A percentile compares a stretch with the other conserved stretches of the same genome.
Evolutionary conservation across 2,329 filamentous ascomycete species (phyloP).

Genomic region (Colletotrichum nymphaeae): DNA sequence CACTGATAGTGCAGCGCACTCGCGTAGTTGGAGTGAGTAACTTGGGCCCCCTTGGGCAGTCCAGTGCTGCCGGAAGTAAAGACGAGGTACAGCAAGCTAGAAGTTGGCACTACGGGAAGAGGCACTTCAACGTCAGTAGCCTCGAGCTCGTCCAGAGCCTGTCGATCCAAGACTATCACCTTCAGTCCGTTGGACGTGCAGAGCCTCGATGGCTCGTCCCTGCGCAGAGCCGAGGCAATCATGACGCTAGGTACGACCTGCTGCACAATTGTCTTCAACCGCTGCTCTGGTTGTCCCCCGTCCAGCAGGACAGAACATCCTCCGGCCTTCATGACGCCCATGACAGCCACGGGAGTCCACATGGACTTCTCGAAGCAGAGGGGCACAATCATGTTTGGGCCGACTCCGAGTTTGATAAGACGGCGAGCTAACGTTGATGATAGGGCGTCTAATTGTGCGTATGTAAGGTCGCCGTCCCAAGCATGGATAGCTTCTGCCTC

Average conservation of each 20-base stretch:
- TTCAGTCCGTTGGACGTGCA: neutral
- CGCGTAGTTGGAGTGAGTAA: constrained; percentile 44
- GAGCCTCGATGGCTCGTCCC: neutral
- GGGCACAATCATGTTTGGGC: constrained; percentile 42
- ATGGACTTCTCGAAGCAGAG: constrained; percentile 47
- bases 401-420: constrained; percentile 40
- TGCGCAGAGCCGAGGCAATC: neutral
- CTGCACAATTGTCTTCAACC: neutral
- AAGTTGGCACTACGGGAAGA: neutral
- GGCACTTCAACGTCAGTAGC: neutral
- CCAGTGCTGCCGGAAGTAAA: constrained; percentile 69
- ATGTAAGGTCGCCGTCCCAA: neutral
- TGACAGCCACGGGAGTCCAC: constrained; percentile 44
- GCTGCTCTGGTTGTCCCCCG: constrained; percentile 23
- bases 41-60: constrained; percentile 64
- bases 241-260: constrained; percentile 32
- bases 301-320: constrained; percentile 48
- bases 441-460: neutral
- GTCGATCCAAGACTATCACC: neutral
- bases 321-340: constrained; percentile 45
- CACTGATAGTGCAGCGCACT: constrained; percentile 28
- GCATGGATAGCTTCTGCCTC: constrained; percentile 32
- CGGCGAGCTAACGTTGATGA: constrained; percentile 35
- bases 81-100: constrained; percentile 52
- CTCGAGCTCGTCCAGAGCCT: constrained; percentile 22